These are phyloP conservation scores for Thermothelomyces thermophilus DNA, from an alignment of 2,329 filamentous ascomycete genomes.

Conservation along the genomic window DNA sequence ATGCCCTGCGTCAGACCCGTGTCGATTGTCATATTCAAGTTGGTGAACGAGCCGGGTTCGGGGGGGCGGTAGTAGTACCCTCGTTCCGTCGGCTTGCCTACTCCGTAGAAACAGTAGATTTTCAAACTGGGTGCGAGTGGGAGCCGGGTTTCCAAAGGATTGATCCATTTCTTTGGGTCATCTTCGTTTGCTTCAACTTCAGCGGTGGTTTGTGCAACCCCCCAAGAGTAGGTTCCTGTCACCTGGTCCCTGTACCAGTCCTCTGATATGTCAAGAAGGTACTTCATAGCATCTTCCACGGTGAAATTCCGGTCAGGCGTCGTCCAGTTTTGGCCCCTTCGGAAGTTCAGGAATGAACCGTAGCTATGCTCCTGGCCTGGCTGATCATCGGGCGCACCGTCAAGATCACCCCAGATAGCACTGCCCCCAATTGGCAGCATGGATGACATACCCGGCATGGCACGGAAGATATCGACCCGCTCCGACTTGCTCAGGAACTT, in stretches of 20 bases:
- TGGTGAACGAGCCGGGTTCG: slow-evolving; percentile 58
- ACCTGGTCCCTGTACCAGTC: slow-evolving; percentile 78
- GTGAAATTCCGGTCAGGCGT: slow-evolving; percentile 70
- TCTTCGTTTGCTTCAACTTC: slow-evolving; percentile 78
- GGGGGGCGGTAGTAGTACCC: slow-evolving; percentile 79
- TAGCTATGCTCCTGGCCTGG: slow-evolving; percentile 67
- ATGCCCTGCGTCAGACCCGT: slow-evolving; percentile 53
- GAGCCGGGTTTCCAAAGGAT: slow-evolving; percentile 82
- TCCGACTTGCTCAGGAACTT: slow-evolving; percentile 90
- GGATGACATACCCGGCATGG: slow-evolving; percentile 92
- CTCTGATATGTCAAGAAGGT: slow-evolving; percentile 71
- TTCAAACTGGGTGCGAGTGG: slow-evolving; percentile 84
- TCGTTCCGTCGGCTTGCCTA: slow-evolving; percentile 89
- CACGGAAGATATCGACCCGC: slow-evolving; percentile 85
- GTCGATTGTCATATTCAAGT: slow-evolving; percentile 68
- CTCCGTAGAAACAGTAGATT: slow-evolving; percentile 95
- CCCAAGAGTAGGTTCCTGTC: slow-evolving; percentile 73
- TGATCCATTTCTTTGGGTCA: slow-evolving; percentile 83
- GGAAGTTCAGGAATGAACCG: slow-evolving; percentile 82
- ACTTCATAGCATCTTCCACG: slow-evolving; percentile 66
- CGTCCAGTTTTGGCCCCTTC: slow-evolving; percentile 55
- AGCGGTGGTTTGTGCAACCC: slow-evolving; percentile 69
- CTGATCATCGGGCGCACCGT: slow-evolving; percentile 81
- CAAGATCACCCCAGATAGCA: slow-evolving; percentile 86
- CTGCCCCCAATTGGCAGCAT: slow-evolving; percentile 95